phyloP scores from a whole-genome alignment of 2,329 filamentous ascomycete species.

The Seiridium cupressi region DNA sequence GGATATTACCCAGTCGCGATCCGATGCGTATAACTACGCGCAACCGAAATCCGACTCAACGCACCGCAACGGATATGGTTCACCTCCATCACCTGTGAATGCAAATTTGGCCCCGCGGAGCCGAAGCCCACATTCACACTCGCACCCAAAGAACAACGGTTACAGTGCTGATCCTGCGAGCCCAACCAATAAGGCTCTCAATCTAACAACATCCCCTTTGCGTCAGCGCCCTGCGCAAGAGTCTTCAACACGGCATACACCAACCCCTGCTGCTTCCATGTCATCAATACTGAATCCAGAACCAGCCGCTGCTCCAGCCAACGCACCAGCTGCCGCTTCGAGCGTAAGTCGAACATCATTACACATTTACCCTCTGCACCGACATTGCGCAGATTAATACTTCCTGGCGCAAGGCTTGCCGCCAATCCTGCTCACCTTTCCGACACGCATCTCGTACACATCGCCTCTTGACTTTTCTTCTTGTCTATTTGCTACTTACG shows the following conservation, averaged over 20 bases:
- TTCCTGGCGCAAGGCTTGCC: too few species aligned
- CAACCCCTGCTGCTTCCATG: slow-evolving; percentile 25
- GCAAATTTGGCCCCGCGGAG: slow-evolving; percentile 25
- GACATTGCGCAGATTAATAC: too few species aligned
- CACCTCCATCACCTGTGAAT: slow-evolving; percentile 24
- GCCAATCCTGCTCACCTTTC: too few species aligned
- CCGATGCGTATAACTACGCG: slow-evolving; percentile 51
- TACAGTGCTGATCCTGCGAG: slow-evolving; percentile 18
- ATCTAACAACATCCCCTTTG: slow-evolving; percentile 26
- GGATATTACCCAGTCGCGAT: slow-evolving; percentile 33
- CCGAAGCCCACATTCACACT: slow-evolving; percentile 28
- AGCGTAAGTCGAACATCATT: slow-evolving; percentile 22
- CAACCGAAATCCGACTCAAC: slow-evolving; percentile 32
- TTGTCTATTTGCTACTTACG: background rate
- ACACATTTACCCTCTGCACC: too few species aligned
- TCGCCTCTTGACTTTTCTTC: background rate
- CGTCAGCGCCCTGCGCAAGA: slow-evolving; percentile 23
- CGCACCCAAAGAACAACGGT: slow-evolving; percentile 29
- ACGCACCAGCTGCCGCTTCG: slow-evolving; percentile 17
- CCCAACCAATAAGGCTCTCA: slow-evolving; percentile 27
- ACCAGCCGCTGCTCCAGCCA: slow-evolving; percentile 17
- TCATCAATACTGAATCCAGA: slow-evolving; percentile 32
- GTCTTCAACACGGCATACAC: slow-evolving; percentile 20
- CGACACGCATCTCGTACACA: too few species aligned
- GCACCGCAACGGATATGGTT: slow-evolving; percentile 31